Percentiles rank a stretch among this genome's conserved stretches.
These are phyloP conservation scores for Centella asiatica DNA, from an alignment of 129 eudicot species.

Conservation along the genomic window DNA sequence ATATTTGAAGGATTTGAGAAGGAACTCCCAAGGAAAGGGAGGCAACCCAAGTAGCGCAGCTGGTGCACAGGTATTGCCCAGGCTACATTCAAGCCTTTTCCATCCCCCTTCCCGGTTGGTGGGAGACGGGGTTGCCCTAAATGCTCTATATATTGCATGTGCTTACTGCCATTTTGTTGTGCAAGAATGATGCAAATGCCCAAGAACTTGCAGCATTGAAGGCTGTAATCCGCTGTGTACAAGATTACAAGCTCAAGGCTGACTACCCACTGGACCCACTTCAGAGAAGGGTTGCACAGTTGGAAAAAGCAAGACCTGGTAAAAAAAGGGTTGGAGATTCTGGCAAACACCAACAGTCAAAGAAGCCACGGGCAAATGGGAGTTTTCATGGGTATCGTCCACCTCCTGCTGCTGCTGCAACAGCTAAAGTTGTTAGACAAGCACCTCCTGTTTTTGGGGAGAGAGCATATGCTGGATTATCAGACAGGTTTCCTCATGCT, in stretches of 20 bases:
- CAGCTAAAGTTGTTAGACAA: conserved; percentile 24
- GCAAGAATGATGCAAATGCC: conserved; percentile 36
- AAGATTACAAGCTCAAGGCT: conserved; percentile 41
- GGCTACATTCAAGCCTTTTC: not conserved
- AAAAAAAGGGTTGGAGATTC: conserved; percentile 29
- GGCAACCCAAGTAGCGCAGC: conserved; percentile 19
- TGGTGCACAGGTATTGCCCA: conserved; percentile 19
- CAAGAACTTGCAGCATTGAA: conserved; percentile 44
- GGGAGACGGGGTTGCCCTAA: no score
- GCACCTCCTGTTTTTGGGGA: conserved; percentile 24
- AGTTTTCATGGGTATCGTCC: conserved; percentile 22
- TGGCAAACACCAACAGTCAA: conserved; percentile 18
- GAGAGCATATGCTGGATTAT: conserved; percentile 18
- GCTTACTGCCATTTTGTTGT: conserved; percentile 10
- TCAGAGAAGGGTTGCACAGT: conserved; percentile 37
- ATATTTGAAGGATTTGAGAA: conserved; percentile 48
- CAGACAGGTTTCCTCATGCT: conserved; percentile 19
- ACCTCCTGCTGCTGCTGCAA: conserved; percentile 17
- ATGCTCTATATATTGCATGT: not conserved
- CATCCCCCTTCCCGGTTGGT: no score
- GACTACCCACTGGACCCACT: conserved; percentile 58
- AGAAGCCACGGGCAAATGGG: conserved; percentile 31
- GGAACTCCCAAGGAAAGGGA: conserved; percentile 43
- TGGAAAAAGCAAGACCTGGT: conserved; percentile 32
- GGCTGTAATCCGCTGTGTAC: conserved; percentile 37